These are phyloP conservation scores for Datura wrightii DNA, from an alignment of 257 asterid species.

Conservation along the genomic window DNA sequence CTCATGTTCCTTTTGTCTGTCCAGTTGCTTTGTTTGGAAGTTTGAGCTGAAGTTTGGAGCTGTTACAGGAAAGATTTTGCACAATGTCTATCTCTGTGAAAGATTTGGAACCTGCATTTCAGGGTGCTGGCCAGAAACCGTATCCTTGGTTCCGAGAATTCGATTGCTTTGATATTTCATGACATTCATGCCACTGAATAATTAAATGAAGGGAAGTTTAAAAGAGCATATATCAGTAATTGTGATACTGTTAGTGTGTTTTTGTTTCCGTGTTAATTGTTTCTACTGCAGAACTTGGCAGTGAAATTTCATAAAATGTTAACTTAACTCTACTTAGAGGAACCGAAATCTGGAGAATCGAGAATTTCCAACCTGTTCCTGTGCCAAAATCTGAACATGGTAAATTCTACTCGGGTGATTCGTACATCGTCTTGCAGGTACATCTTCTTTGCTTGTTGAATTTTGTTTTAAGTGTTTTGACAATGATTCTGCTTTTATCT, in stretches of 20 bases:
- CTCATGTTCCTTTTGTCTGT: slow-evolving; percentile 7
- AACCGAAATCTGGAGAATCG: slow-evolving; percentile 96
- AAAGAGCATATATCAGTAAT: background rate
- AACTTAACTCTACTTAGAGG: slow-evolving; percentile 68
- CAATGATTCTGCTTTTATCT: background rate
- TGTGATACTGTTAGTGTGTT: background rate
- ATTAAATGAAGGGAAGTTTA: background rate
- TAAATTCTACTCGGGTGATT: slow-evolving; percentile 93
- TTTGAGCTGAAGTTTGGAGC: slow-evolving; percentile 38
- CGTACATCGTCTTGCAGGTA: slow-evolving; percentile 91
- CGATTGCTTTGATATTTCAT: slow-evolving; percentile 26
- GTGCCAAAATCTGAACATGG: slow-evolving; percentile 84
- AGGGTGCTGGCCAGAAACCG: slow-evolving; percentile 88
- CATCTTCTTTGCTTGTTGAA: background rate
- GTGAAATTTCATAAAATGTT: background rate
- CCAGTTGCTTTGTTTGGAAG: slow-evolving; percentile 34
- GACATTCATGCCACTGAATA: background rate
- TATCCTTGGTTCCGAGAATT: slow-evolving; percentile 56
- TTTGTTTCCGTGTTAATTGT: slow-evolving; percentile 5
- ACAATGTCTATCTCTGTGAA: slow-evolving; percentile 71
- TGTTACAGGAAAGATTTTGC: slow-evolving; percentile 39
- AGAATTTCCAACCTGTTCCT: slow-evolving; percentile 90
- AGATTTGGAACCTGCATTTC: slow-evolving; percentile 93
- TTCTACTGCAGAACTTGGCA: slow-evolving; percentile 9
- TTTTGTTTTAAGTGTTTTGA: background rate